Conservation (phyloP, 78 protist species). For the Monosiga brevicollis region DNA sequence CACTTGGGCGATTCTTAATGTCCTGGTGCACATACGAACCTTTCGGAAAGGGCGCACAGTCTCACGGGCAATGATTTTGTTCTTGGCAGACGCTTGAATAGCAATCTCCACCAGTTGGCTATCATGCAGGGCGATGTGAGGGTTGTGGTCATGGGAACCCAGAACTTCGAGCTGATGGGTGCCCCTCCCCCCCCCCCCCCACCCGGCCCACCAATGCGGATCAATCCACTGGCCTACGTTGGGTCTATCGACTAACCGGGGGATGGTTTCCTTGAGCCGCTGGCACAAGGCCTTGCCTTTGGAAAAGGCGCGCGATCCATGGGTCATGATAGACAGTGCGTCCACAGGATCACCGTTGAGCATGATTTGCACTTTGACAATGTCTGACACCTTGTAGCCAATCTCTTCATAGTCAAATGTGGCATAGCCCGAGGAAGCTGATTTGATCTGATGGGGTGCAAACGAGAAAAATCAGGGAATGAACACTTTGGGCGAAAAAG, state of each 20-base stretch:
- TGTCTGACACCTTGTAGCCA: constrained; percentile 41
- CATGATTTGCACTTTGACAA: constrained; percentile 35
- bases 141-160: too few species aligned
- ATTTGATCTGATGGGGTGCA: constrained; percentile 39
- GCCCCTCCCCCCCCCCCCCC: too few species aligned
- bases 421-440: constrained; percentile 57
- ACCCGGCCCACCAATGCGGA: too few species aligned
- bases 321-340: constrained; percentile 59
- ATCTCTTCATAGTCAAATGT: constrained; percentile 65
- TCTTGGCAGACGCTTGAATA: constrained; percentile 62
- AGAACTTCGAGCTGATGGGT: too few species aligned
- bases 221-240: too few species aligned
- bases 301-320: not conserved
- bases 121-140: too few species aligned
- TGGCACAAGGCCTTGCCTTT: constrained; percentile 1
- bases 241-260: too few species aligned
- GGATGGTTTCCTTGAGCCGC: not conserved
- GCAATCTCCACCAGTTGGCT: constrained; percentile 53
- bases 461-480: too few species aligned
- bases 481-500: too few species aligned
- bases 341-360: constrained; percentile 64
- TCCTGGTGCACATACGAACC: too few species aligned
- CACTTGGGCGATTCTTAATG: too few species aligned
- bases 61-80: constrained; percentile 59
- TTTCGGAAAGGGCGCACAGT: constrained; percentile 66